A percentile compares a stretch with the other conserved stretches of the same genome.
These are phyloP conservation scores for Ophiostoma perfectum DNA, from an alignment of 2,329 filamentous ascomycete genomes.

Conservation along the genomic window DNA sequence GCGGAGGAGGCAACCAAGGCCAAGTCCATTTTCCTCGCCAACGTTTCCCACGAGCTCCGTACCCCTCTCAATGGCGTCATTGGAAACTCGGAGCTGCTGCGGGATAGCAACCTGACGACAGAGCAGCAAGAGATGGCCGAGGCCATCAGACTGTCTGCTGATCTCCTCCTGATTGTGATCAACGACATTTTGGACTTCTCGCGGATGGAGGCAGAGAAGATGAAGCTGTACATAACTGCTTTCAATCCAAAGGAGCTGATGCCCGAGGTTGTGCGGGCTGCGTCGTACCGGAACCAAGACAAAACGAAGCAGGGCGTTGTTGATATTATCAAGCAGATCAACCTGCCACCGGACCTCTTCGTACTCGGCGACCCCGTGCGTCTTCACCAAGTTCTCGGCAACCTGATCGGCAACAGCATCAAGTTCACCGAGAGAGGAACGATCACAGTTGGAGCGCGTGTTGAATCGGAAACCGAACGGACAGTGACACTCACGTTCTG, in stretches of 20 bases:
- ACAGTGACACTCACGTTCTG: slow-evolving; percentile 74
- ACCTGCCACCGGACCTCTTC: slow-evolving; percentile 63
- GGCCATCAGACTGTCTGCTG: slow-evolving; percentile 78
- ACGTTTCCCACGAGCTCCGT: slow-evolving; percentile 74
- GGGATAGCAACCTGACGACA: slow-evolving; percentile 66
- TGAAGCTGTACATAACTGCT: slow-evolving; percentile 70
- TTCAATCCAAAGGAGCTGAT: slow-evolving; percentile 65
- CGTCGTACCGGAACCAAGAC: slow-evolving; percentile 60
- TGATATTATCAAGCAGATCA: slow-evolving; percentile 64
- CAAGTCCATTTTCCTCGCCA: slow-evolving; percentile 74
- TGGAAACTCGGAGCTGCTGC: slow-evolving; percentile 76
- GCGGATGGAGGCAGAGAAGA: slow-evolving; percentile 82
- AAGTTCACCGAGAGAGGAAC: slow-evolving; percentile 88
- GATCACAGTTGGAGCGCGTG: slow-evolving; percentile 72
- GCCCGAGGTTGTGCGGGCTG: slow-evolving; percentile 59
- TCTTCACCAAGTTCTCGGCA: slow-evolving; percentile 65
- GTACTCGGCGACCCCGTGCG: slow-evolving; percentile 63
- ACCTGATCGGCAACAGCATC: slow-evolving; percentile 85
- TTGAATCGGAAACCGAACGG: slow-evolving; percentile 65
- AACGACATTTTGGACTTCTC: slow-evolving; percentile 80
- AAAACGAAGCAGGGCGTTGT: slow-evolving; percentile 59
- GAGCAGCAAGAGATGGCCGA: slow-evolving; percentile 83
- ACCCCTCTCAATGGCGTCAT: slow-evolving; percentile 85
- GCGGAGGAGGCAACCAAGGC: slow-evolving; percentile 79
- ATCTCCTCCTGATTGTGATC: slow-evolving; percentile 84